Evolutionary conservation across 2,329 filamentous ascomycete species (phyloP).

Genomic region (Dactylonectria macrodidyma): DNA sequence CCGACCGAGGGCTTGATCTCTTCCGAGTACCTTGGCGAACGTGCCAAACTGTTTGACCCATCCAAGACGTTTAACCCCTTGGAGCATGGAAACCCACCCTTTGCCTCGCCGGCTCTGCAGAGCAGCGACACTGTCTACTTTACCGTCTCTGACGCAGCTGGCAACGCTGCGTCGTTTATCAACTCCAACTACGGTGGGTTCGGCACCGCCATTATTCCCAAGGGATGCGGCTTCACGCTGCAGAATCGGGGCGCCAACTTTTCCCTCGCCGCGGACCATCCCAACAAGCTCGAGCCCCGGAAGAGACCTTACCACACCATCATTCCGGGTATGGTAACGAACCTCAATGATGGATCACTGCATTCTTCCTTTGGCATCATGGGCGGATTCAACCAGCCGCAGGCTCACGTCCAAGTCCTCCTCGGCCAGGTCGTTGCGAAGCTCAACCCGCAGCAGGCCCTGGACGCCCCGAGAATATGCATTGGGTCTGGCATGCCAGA

Average conservation of each 20-base stretch:
- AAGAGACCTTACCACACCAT: slow-evolving; percentile 99
- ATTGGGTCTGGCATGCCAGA: slow-evolving; percentile 82
- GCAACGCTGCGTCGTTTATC: slow-evolving; percentile 96
- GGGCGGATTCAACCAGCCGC: slow-evolving; percentile 99
- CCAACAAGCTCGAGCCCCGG: slow-evolving; percentile 83
- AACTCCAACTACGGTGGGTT: slow-evolving; percentile 95
- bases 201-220: slow-evolving; percentile 88
- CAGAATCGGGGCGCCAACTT: slow-evolving; percentile 96
- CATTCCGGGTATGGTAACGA: slow-evolving; percentile 92
- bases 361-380: slow-evolving; percentile 95
- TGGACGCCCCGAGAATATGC: slow-evolving; percentile 93
- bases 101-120: slow-evolving; percentile 79
- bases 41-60: slow-evolving; percentile 72
- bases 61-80: slow-evolving; percentile 72
- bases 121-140: slow-evolving; percentile 97
- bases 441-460: slow-evolving; percentile 86
- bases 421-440: slow-evolving; percentile 90
- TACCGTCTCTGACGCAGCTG: slow-evolving; percentile 82
- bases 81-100: slow-evolving; percentile 74
- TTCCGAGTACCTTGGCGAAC: slow-evolving; percentile 80
- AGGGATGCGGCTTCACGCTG: slow-evolving; percentile 90
- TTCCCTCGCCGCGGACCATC: slow-evolving; percentile 77
- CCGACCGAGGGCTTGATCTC: slow-evolving; percentile 80
- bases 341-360: slow-evolving; percentile 78
- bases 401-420: slow-evolving; percentile 94